Conservation (phyloP, 345 rosid genomes). For the Citrus unshiu region DNA sequence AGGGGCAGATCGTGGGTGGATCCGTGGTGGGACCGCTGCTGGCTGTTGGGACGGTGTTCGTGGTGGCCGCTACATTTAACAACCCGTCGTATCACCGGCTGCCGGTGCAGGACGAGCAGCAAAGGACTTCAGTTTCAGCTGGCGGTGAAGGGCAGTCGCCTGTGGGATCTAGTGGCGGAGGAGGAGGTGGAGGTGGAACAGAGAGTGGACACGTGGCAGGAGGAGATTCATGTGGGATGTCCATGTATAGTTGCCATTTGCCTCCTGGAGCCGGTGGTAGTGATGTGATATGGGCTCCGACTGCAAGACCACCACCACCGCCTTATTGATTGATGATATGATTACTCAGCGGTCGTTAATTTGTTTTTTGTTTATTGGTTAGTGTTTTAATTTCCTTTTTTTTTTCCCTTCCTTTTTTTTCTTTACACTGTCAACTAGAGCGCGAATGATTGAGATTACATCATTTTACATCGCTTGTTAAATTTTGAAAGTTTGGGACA, state of each 20-base stretch:
- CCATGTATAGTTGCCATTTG: constrained; percentile 64
- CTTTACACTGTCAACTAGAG: too few species aligned
- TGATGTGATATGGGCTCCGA: constrained; percentile 77
- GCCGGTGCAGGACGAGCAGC: constrained; percentile 40
- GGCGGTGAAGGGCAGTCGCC: constrained; percentile 54
- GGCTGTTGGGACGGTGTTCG: constrained; percentile 62
- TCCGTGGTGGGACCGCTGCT: constrained; percentile 68
- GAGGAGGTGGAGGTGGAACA: constrained; percentile 29
- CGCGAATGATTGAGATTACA: too few species aligned
- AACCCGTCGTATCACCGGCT: constrained; percentile 68
- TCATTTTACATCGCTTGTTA: too few species aligned
- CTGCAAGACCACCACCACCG: constrained; percentile 50
- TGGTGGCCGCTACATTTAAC: constrained; percentile 77
- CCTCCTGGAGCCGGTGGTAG: constrained; percentile 35
- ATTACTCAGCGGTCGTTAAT: not conserved
- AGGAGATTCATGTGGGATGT: constrained; percentile 52
- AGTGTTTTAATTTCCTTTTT: not conserved
- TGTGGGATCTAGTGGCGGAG: constrained; percentile 48
- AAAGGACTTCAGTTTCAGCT: constrained; percentile 36
- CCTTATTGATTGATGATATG: constrained; percentile 31
- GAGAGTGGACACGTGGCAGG: constrained; percentile 47
- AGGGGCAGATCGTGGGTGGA: constrained; percentile 93
- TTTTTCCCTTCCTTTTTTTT: too few species aligned
- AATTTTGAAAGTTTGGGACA: not conserved
- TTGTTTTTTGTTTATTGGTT: not conserved